Base-by-base conservation (phyloP, 306 rosid species). In the Glycine tomentella region DNA sequence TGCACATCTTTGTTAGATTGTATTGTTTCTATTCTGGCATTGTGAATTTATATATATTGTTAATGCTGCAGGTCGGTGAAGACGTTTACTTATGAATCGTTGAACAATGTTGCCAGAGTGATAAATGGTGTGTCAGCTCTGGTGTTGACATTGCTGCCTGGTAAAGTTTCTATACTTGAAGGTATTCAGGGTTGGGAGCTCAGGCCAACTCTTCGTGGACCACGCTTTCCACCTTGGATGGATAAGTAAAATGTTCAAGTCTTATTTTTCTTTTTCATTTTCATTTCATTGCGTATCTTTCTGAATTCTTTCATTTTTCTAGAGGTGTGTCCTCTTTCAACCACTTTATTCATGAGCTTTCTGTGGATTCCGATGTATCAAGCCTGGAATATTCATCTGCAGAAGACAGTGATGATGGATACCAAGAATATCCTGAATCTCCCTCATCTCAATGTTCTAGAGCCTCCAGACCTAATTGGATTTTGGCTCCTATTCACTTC, bases 131-230 rank as follows among this genome's bases (percentile, higher is more conserved):
- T 95, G 13, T 95, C 98, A 13, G 97, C 97, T 8, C 89, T 95
- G 67, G 64, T 95, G 69, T 74, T 95, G 86, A 69, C 91, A 12
- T 34, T 92, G 59, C 83, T 95, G 70, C 98, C 98, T 0, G 98
- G 97, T 63, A 95, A 86, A 56, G 89, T 94, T 64, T 82, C 55
- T 53, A 90, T 92, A 46, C 98, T 95, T 52, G 97, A 92, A 91
- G 97, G 98, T 44, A 87, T 92, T 77, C 93, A 95, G 75, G 98
- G 97, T 69, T 95, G 98, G 98, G 98, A 95, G 84, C 98, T 92
- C 70, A 83, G 91, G 81, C 97, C 98, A 8, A 90, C 97, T 44
- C 88, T 95, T 69, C 95, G 97, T 4, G 98, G 97, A 61, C 98
- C 98, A 9, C 92, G 95, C n/a, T 80, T 95, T 64, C 98, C 98